These are phyloP conservation scores for Aurifilum marmelostoma DNA, from an alignment of 2,329 filamentous ascomycete genomes.

Conservation along the genomic window DNA sequence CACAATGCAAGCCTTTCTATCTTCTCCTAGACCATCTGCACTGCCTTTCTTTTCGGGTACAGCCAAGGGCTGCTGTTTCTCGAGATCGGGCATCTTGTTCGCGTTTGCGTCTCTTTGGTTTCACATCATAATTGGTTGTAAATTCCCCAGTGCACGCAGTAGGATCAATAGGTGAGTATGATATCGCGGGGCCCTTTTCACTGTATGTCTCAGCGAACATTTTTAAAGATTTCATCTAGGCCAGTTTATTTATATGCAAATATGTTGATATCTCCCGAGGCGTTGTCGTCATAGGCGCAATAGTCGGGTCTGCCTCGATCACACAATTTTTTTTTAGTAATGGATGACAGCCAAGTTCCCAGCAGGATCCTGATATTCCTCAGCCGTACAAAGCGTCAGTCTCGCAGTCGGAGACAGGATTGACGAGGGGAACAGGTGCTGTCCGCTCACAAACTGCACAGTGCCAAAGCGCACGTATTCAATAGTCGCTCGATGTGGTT, in stretches of 20 bases:
- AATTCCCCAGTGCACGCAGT: neutral
- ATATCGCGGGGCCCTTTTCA: no score
- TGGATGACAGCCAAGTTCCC: neutral
- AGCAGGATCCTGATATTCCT: neutral
- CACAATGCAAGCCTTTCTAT: constrained; percentile 11
- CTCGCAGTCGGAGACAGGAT: neutral
- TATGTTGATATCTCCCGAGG: neutral
- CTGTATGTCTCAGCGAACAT: neutral
- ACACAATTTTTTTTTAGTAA: neutral
- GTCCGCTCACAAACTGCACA: neutral
- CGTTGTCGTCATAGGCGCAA: neutral
- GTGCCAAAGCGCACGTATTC: neutral
- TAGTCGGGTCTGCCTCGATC: neutral
- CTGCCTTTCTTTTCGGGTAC: neutral
- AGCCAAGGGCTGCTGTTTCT: neutral
- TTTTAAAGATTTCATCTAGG: neutral
- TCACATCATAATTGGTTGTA: neutral
- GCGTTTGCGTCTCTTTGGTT: neutral
- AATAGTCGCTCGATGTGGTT: neutral
- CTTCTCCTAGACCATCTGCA: neutral
- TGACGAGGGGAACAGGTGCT: neutral
- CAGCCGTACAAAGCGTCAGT: neutral
- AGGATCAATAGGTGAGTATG: neutral
- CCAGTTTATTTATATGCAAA: neutral
- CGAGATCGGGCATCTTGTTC: neutral